Evolutionary conservation across 2,329 filamentous ascomycete species (phyloP).

Genomic region (Tympanopsis confertula): DNA sequence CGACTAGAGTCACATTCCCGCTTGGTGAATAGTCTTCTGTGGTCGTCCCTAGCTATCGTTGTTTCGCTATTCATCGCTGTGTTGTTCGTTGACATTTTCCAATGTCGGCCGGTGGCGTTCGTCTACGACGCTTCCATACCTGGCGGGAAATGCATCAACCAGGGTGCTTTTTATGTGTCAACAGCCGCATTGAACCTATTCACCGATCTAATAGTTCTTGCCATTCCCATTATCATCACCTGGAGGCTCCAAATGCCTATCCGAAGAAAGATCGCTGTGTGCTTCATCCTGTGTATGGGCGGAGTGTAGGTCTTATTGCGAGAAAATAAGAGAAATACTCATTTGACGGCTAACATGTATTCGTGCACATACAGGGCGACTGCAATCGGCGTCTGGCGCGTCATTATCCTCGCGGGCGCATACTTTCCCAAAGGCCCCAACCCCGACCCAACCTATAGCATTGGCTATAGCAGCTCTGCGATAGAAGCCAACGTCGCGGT

Average conservation of each 20-base stretch:
- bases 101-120: slow-evolving; percentile 13
- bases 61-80: slow-evolving; percentile 10
- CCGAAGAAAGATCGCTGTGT: slow-evolving; percentile 14
- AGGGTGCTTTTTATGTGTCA: slow-evolving; percentile 13
- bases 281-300: slow-evolving; percentile 14
- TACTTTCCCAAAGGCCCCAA: no score
- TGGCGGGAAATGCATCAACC: slow-evolving; percentile 14
- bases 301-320: no score
- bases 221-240: slow-evolving; percentile 17
- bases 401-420: no score
- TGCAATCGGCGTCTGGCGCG: no score
- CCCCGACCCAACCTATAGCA: no score
- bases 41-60: slow-evolving; percentile 9
- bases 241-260: slow-evolving; percentile 14
- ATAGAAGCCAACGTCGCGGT: no score
- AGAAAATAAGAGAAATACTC: no score
- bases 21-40: no score
- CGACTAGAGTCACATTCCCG: no score
- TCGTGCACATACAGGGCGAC: no score
- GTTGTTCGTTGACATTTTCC: slow-evolving; percentile 15
- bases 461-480: no score
- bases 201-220: slow-evolving; percentile 15
- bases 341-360: no score
- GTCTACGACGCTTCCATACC: slow-evolving; percentile 10
- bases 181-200: slow-evolving; percentile 14